phyloP scores from a whole-genome alignment of 192 early-diverging fungal genomes.

The Umbelopsis vinacea region DNA sequence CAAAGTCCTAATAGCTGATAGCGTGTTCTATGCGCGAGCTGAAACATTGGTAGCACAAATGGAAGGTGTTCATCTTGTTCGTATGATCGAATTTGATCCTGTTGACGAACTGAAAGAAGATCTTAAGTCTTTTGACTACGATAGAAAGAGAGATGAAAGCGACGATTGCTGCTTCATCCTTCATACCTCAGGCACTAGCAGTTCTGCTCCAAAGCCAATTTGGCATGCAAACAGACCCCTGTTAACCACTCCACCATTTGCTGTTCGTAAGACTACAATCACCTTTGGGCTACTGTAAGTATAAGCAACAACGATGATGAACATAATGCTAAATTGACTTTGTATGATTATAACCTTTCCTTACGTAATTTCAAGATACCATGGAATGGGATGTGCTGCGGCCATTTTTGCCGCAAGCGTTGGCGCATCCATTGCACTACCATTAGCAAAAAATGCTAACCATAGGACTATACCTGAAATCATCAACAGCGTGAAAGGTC shows the following conservation, averaged over 20 bases:
- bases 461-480: neutral
- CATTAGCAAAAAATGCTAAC: neutral
- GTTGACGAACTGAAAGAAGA: conserved; percentile 3
- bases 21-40: neutral
- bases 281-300: neutral
- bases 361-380: neutral
- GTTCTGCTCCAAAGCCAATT: conserved; percentile 8
- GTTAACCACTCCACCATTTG: neutral
- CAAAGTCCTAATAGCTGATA: neutral
- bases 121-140: neutral
- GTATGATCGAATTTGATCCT: conserved; percentile 13
- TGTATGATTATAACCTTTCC: neutral
- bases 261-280: neutral
- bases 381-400: neutral
- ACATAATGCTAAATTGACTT: neutral
- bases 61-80: neutral
- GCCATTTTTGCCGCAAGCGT: neutral
- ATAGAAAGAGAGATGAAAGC: neutral
- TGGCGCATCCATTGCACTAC: neutral
- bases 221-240: neutral
- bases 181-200: conserved; percentile 3
- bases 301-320: neutral
- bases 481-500: neutral
- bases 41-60: neutral
- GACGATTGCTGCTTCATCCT: neutral